A percentile compares a stretch with the other conserved stretches of the same genome.
These are phyloP conservation scores for Fusarium globosum DNA, from an alignment of 2,329 filamentous ascomycete species.

Conservation along the genomic window DNA sequence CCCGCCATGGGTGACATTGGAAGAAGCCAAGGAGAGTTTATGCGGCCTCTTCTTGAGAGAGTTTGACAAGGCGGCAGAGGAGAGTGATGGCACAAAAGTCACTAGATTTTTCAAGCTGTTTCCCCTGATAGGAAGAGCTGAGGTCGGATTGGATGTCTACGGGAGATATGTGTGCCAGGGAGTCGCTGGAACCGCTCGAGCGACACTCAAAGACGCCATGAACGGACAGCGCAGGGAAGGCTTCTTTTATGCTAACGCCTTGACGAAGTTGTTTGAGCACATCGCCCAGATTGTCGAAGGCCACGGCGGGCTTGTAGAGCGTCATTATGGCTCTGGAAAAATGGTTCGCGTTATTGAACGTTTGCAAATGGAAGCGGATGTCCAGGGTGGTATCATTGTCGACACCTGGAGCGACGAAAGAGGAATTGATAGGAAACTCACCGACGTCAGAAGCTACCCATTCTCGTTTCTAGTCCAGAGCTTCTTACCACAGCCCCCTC, in stretches of 20 bases:
- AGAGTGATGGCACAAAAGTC: constrained; percentile 88
- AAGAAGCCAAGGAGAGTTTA: constrained; percentile 87
- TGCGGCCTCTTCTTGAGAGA: constrained; percentile 92
- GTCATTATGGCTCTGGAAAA: constrained; percentile 91
- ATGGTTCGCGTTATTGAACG: constrained; percentile 96
- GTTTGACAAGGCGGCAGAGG: constrained; percentile 90
- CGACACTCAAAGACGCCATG: constrained; percentile 78
- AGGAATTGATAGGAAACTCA: constrained; percentile 84
- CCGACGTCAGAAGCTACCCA: constrained; percentile 96
- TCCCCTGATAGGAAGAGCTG: constrained; percentile 87
- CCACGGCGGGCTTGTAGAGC: constrained; percentile 89
- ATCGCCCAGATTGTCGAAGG: constrained; percentile 96
- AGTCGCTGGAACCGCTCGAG: constrained; percentile 84
- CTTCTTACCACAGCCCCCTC: constrained; percentile 79
- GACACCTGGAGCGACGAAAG: constrained; percentile 96
- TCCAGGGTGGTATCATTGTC: constrained; percentile 94
- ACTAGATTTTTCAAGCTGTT: constrained; percentile 99
- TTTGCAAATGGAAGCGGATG: constrained; percentile 92
- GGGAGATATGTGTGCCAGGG: constrained; percentile 96
- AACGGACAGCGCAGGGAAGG: constrained; percentile 71
- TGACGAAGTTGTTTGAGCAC: constrained; percentile 95
- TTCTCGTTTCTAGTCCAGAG: constrained; percentile 98
- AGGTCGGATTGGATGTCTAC: constrained; percentile 93
- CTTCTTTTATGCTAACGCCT: constrained; percentile 89
- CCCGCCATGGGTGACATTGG: constrained; percentile 85